Base-by-base conservation (phyloP, 139 green algal species). In the Ettlia oleoabundans region DNA sequence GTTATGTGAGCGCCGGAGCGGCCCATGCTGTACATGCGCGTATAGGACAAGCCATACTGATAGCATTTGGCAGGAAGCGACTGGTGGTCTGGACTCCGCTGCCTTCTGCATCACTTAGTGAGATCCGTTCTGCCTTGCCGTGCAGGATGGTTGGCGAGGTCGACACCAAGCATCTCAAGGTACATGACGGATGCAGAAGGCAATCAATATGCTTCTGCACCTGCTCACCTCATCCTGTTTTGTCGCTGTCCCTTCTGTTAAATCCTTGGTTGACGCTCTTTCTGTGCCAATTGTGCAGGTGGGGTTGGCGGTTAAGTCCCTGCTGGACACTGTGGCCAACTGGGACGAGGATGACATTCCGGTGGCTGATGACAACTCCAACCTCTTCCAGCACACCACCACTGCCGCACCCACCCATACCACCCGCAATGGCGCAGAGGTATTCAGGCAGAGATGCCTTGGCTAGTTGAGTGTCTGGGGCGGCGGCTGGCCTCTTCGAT, bases 151-250 rank as follows among this genome's bases (percentile, higher is more conserved):
- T 95, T 32, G 92, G 92, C 47, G 64, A 82, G 18, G 84, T 96
- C 2, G 53, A 65, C 40, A 94, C 89, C 4, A 81, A 90, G 8
- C 84, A 94, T 86, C 92, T 95, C 78, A 43, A 76, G 8, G 89
- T 94, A 15, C 13, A 24, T 58, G 47, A 10, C 13, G 15, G 10
- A 15, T 10, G 47, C 13, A 15, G 13, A 21, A 33, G 26, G 5
- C n/a, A 33, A 22, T 28, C 51, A 2, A 66, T 4, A 74, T 40
- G 18, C 30, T 15, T 10, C 26, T 4, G 13, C n/a, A n/a, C n/a
- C n/a, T n/a, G n/a, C n/a, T n/a, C n/a, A n/a, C n/a, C n/a, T n/a
- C n/a, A n/a, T n/a, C n/a, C n/a, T n/a, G n/a, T n/a, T n/a, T n/a
- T n/a, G n/a, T n/a, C n/a, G n/a, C n/a, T n/a, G n/a, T n/a, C n/a